Base-by-base conservation (phyloP, 2,329 filamentous ascomycete genomes). In the Aspergillus nomiae region DNA sequence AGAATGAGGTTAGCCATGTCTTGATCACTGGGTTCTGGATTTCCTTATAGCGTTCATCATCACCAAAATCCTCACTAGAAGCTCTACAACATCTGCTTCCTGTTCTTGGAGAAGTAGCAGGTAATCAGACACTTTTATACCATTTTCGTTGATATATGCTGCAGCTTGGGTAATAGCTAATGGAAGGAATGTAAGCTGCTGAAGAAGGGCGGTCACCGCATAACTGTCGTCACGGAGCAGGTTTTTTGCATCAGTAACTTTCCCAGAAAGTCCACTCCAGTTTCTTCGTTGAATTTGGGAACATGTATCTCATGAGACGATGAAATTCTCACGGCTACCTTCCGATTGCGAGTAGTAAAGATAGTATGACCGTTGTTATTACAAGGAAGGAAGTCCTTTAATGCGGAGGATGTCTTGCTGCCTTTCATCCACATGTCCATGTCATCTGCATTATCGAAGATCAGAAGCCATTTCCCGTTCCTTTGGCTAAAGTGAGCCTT, bases 1-100 rank as follows among this genome's bases (percentile, higher is more conserved):
- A 26, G n/a, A 69, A 69, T 43, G 64, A 69, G 14, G 65, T 60
- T 2, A 63, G 41, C 67, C 67, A 69, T 3, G 67, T 67, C 2
- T 9, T 59, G 9, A 36, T 45, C 11, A 67, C 48, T 30, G 65
- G 50, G 43, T 69, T 67, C 34, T 64, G 46, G n/a, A 26, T 61
- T 11, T 60, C 61, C 2, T 45, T 12, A 36, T 69, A 67, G 24
- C 67, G 58, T 14, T 58, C 58, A n/a, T 65, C 45, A 21, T 65
- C 64, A 12, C 55, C 55, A 60, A 69, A 69, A 6, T 66, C 58
- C 45, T 63, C 24, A 54, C 61, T 10, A 69, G 38, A 5, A 65
- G 43, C 34, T 66, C 58, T 1, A 62, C 32, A 4, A 38, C 60
- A 2, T 56, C 48, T 1, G 32, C 14, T 32, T 66, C 65, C 4